Conservation (phyloP, 148 eudicot genomes). For the Agrostemma githago region DNA sequence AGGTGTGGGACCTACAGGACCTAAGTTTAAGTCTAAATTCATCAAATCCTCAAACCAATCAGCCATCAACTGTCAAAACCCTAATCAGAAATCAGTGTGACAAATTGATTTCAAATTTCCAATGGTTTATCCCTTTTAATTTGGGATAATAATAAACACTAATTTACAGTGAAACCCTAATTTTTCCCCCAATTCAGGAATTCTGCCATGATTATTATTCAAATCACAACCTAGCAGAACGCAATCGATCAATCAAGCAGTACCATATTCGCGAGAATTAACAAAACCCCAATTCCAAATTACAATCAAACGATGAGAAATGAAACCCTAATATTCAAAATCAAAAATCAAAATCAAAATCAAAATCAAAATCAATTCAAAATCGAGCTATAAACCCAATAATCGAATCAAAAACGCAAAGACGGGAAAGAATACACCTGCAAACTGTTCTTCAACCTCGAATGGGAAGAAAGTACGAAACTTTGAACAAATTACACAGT, state of each 20-base stretch:
- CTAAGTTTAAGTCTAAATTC: constrained; percentile 11
- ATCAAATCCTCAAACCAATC: constrained; percentile 8
- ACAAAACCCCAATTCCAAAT: background rate
- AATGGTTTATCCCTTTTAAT: background rate
- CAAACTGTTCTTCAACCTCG: background rate
- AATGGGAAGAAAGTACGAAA: background rate
- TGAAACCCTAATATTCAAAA: background rate
- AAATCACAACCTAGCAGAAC: constrained; percentile 8
- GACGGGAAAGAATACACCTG: background rate
- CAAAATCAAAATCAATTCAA: too few species aligned
- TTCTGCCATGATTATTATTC: background rate
- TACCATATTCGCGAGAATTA: background rate
- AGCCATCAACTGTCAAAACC: background rate
- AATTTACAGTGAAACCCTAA: background rate
- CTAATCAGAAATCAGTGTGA: background rate
- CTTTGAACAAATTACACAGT: background rate
- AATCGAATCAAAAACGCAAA: background rate
- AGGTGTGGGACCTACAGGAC: background rate
- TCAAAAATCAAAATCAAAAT: background rate
- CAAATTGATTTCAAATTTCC: too few species aligned
- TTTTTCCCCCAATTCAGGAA: background rate
- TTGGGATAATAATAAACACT: background rate
- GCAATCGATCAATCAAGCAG: background rate
- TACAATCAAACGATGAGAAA: background rate
- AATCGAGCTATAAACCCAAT: background rate